Evolutionary conservation across 2,329 filamentous ascomycete genomes (phyloP).

Genomic region (Botrytis aclada): DNA sequence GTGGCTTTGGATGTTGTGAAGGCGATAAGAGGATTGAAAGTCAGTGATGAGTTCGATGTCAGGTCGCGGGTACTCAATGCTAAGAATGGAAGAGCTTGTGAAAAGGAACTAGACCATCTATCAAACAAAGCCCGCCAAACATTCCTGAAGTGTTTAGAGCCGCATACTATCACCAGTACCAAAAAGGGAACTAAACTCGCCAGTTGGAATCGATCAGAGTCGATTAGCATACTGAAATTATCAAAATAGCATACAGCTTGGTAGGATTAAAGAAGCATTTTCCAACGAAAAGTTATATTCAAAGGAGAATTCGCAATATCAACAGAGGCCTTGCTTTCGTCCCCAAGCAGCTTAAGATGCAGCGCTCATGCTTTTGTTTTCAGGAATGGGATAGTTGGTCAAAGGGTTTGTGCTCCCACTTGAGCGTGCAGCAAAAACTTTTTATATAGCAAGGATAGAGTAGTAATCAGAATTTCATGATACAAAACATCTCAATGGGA

Average conservation of each 20-base stretch:
- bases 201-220: neutral
- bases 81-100: no score
- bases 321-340: neutral
- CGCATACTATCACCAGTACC: neutral
- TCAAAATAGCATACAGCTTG: no score
- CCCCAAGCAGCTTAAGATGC: neutral
- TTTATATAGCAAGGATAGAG: neutral
- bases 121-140: neutral
- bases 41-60: neutral
- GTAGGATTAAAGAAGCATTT: neutral
- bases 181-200: neutral
- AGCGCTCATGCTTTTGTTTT: neutral
- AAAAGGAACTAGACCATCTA: neutral
- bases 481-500: neutral
- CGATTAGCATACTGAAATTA: neutral
- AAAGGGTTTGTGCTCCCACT: neutral
- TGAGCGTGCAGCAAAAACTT: neutral
- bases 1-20: neutral
- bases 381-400: neutral
- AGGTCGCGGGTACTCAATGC: neutral
- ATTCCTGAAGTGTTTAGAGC: neutral
- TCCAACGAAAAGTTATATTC: neutral
- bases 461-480: neutral
- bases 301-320: no score
- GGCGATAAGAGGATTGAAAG: neutral